Conservation (phyloP, 768 basidiomycete species). For the Leucocoprinus birnbaumii region DNA sequence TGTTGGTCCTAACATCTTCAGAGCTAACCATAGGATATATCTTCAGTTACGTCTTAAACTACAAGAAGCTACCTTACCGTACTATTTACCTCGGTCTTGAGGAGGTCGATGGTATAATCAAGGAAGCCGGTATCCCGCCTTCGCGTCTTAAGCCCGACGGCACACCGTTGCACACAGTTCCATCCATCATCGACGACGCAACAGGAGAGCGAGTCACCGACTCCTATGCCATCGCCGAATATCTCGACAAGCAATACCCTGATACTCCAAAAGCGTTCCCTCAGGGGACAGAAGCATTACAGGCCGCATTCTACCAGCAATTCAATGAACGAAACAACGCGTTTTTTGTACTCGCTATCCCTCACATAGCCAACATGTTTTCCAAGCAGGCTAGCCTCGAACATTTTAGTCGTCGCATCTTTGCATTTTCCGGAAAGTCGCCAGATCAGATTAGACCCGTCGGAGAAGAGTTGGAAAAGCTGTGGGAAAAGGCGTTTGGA, state of each 20-base stretch:
- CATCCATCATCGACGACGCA: constrained; percentile 45
- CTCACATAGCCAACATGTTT: background rate
- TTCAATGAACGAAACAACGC: background rate
- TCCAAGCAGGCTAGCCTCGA: background rate
- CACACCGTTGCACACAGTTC: constrained; percentile 39
- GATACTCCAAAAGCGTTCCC: constrained; percentile 30
- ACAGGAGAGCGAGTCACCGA: constrained; percentile 24
- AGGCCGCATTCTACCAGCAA: constrained; percentile 21
- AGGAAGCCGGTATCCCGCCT: constrained; percentile 33
- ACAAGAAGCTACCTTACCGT: constrained; percentile 35
- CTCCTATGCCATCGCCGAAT: constrained; percentile 29
- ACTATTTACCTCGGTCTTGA: constrained; percentile 53
- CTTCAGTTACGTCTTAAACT: constrained; percentile 30
- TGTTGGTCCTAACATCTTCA: background rate
- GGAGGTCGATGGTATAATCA: constrained; percentile 37
- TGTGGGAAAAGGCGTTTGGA: constrained; percentile 23
- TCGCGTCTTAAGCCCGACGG: constrained; percentile 30
- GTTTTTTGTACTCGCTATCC: background rate
- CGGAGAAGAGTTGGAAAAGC: background rate
- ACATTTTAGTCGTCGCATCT: constrained; percentile 1
- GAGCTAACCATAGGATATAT: too few species aligned
- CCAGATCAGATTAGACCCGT: background rate
- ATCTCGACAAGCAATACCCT: constrained; percentile 41
- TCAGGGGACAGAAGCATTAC: constrained; percentile 25
- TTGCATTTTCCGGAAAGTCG: constrained; percentile 4